Percentiles rank a stretch among this genome's conserved stretches.
phyloP scores from a whole-genome alignment of 345 rosid genomes.

The Rhodamnia argentea region DNA sequence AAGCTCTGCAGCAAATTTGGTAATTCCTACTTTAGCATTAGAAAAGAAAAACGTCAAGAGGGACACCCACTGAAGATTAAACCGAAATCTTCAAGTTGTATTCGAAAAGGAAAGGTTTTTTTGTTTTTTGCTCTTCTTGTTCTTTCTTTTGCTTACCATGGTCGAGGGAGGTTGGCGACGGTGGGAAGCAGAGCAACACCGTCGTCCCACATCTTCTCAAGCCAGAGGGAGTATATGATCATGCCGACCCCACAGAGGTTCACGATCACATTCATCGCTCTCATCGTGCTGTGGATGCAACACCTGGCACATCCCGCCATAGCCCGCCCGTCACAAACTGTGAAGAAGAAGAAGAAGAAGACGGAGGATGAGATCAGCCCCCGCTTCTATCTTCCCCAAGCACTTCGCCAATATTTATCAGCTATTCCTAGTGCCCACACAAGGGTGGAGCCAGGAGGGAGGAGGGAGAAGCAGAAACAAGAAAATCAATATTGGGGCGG shows the following conservation, averaged over 20 bases:
- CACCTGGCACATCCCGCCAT: slow-evolving; percentile 36
- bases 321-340: not conserved
- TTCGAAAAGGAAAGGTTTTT: not conserved
- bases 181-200: slow-evolving; percentile 11
- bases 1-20: not conserved
- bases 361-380: too few species aligned
- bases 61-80: not conserved
- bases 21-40: not conserved
- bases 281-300: slow-evolving; percentile 18
- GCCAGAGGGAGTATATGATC: slow-evolving; percentile 50
- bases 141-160: slow-evolving; percentile 20
- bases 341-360: not conserved
- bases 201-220: slow-evolving; percentile 30
- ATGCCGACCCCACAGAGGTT: slow-evolving; percentile 22
- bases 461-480: not conserved
- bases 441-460: not conserved
- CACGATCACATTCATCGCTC: slow-evolving; percentile 15
- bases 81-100: not conserved
- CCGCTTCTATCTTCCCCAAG: not conserved
- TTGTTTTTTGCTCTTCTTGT: not conserved
- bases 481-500: not conserved
- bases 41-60: not conserved
- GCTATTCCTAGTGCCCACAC: not conserved
- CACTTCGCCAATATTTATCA: not conserved
- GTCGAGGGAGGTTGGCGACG: slow-evolving; percentile 12